Base-by-base conservation (phyloP, 1,284 basidiomycete species). In the Trametes hirsuta region DNA sequence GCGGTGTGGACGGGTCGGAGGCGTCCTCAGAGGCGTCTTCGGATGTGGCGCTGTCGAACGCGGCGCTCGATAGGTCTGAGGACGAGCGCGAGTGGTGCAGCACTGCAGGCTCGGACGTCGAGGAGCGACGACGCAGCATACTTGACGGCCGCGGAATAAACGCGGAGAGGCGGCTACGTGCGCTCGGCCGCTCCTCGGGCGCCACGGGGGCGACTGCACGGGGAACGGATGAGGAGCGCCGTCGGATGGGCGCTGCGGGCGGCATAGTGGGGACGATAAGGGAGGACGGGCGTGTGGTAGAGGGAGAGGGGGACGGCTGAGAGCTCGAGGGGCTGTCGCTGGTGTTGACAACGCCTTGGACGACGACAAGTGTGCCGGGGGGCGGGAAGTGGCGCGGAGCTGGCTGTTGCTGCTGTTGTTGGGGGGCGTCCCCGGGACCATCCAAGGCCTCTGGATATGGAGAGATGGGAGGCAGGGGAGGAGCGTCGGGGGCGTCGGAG, bases 301-400 rank as follows among this genome's bases (percentile, higher is more conserved):
- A 65, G n/a, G 65, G 47, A 3, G 66, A 41, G 9, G 67, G 58
- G 47, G 73, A 56, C 35, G 80, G 6, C 12, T 53, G 64, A 9
- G 59, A 3, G 3, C 24, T 18, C 6, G 54, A 21, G 11, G 61
- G 50, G 35, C 82, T 79, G 70, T 90, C 88, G 10, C 86, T 86
- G 0, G 90, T 91, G 64, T 91, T 89, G 1, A 91, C 90, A 45
- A 91, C 88, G 47, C 89, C 89, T 72, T 91, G 89, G 0, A 91
- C 89, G 36, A 91, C 87, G 36, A 91, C 90, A 8, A 91, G 80
- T 1, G 90, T 90, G 18, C 89, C 88, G 0, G 87, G 84, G 1
- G 88, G 85, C 37, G 88, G 87, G 68, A 90, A 89, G 59, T 81
- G 81, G 34, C 81, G 77, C 37, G 69, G 55, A n/a, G 62, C 37